Conservation (phyloP, 2,329 filamentous ascomycete species). For the Verticillium dahliae region DNA sequence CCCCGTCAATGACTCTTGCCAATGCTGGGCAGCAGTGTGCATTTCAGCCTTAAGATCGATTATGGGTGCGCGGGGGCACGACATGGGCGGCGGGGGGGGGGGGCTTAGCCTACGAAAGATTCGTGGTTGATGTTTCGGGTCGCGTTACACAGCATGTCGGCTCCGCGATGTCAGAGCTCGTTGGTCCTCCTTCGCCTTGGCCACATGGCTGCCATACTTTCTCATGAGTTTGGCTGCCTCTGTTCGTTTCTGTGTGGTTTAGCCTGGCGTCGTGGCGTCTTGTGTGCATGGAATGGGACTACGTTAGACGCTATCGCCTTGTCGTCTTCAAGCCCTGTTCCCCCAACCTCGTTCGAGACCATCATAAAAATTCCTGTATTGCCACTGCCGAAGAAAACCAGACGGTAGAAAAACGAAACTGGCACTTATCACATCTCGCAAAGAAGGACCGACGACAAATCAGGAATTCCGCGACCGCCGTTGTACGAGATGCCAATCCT, state of each 20-base stretch:
- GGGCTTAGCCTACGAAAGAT: background rate
- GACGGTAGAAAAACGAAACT: no score
- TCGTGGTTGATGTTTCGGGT: background rate
- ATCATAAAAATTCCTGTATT: no score
- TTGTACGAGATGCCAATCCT: no score
- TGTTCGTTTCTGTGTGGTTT: background rate
- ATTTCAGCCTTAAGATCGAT: background rate
- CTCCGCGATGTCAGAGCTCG: background rate
- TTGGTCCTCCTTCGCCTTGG: background rate
- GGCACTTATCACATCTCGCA: no score
- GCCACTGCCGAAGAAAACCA: no score
- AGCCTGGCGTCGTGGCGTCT: no score
- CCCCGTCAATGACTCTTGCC: background rate
- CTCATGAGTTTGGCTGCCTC: background rate
- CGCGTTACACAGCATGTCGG: background rate
- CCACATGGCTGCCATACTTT: background rate
- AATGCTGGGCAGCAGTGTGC: background rate
- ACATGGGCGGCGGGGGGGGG: background rate
- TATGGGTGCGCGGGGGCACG: background rate
- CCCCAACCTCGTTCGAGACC: no score
- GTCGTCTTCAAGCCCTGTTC: no score
- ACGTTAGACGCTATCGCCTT: no score
- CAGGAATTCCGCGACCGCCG: no score
- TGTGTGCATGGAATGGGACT: background rate
- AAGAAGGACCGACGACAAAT: no score